Evolutionary conservation across 192 early-diverging fungal genomes (phyloP).

Genomic region (Coemansia sp.): DNA sequence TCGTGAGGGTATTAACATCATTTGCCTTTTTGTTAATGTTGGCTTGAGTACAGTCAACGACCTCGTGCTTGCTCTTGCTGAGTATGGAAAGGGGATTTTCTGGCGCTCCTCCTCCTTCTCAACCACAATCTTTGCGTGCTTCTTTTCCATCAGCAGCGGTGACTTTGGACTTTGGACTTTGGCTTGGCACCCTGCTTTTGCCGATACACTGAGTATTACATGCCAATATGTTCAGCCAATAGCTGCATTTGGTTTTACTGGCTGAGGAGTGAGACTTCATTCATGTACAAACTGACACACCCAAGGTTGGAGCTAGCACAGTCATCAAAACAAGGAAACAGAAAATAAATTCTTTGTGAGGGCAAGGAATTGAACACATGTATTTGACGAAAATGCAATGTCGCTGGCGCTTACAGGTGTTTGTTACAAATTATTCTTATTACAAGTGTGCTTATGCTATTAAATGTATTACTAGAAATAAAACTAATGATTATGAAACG

Average conservation of each 20-base stretch:
- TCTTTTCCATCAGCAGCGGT: background rate
- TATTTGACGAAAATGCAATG: no score
- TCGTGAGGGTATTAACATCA: slow-evolving; percentile 35
- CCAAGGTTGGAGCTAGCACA: no score
- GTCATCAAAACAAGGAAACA: background rate
- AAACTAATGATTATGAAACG: no score
- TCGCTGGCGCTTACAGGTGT: no score
- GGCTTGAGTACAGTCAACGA: slow-evolving; percentile 40
- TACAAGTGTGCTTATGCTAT: no score
- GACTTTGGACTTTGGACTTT: background rate
- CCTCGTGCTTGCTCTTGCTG: slow-evolving; percentile 54
- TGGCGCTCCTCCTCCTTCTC: slow-evolving; percentile 55
- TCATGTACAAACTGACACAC: no score
- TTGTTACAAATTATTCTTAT: no score
- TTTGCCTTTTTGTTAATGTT: slow-evolving; percentile 38
- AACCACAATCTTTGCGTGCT: slow-evolving; percentile 32
- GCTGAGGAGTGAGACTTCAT: no score
- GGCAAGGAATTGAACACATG: no score
- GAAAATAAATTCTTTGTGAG: no score
- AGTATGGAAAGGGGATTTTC: slow-evolving; percentile 52
- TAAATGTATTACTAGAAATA: no score
- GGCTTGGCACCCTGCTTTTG: slow-evolving; percentile 13
- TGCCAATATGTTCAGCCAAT: slow-evolving; percentile 36
- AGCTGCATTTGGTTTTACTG: slow-evolving; percentile 49
- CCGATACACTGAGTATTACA: slow-evolving; percentile 47